Evolutionary conservation across 1,139 yeast species (phyloP), one percentile per base, ranked within the genome.

Genomic region (Nematodospora anomalae): DNA sequence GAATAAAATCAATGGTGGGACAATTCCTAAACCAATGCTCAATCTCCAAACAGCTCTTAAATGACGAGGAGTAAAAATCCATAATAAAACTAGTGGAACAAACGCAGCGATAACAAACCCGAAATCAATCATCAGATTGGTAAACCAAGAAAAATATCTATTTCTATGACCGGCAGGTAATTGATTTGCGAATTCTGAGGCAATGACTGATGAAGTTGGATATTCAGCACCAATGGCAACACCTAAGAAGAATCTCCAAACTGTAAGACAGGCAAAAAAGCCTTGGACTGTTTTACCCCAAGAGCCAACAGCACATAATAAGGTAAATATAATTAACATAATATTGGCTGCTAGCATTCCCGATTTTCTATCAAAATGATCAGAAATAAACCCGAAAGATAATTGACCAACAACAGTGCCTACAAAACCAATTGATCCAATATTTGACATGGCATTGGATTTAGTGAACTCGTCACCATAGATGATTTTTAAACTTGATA

Each of bases 131-230:
- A 83, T 83, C 46, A 77, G 72, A 59, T 88, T 85, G 34, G 97
- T 90, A 60, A 88, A 88, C 83, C 90, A 81, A 40, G 80, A 76
- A 55, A 89, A 89, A 70, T 84, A 89, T 60, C 96, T 73, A 65
- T 90, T 90, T 67, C 97, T 82, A 42, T 74, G 71, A 41, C 95
- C 95, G 8, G 80, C 73, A 21, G 92, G 86, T 51, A 89, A 67
- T 50, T 78, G 67, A 39, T 84, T 80, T 29, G 94, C 82, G 30
- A 95, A 94, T 63, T 89, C 97, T 20, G 96, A 89, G 47, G 95
- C 88, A 32, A 95, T 94, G 20, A 89, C 92, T 2, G 95, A 84
- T 26, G 96, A 88, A 15, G 95, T 83, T 32, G 96, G 96, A 57
- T 89, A 89, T 64, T 89, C 97, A 36, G 94, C 90, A 47, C 90